Evolutionary conservation across 768 basidiomycete genomes (phyloP), one percentile per base, ranked within the genome.

Genomic region (Tulasnella sp.): DNA sequence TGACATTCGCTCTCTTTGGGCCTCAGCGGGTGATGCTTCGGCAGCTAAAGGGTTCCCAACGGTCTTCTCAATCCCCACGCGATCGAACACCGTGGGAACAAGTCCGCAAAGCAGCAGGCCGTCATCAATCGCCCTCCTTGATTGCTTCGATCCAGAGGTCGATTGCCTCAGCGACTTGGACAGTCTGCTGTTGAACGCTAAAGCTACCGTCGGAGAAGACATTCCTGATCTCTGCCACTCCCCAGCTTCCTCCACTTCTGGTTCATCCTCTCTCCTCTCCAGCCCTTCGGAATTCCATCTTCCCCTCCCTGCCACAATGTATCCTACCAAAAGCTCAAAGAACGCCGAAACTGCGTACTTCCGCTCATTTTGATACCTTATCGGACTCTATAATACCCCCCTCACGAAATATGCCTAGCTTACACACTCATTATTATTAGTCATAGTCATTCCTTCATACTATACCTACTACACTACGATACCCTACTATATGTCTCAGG

Each of bases 71-170:
- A 64, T 64, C 31, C 58, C 58, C 58, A 64, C 25, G 58, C 58
- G 58, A 29, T 34, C 58, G 31, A 64, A 64, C 29, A 14, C 58
- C 58, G 58, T 64, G 58, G 58, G 58, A 64, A 64, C 58, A 11
- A 64, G 29, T 31, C 58, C 25, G 8, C 58, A 64, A 9, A 25
- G 58, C 29, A 58, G 54, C 58, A 64, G 58, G 58, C 58, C 58
- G 14, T 64, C 58, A 12, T 64, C 58, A 34, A 64, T 64, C 58
- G 58, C 58, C 5, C 58, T 64, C 31, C 58, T 64, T 14, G 58
- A 64, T 64, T 64, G 58, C 25, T 64, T 64, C 31, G 69, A 70
- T 70, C 69, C 69, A 14, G 69, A 70, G 69, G 69, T 70, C 69
- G 69, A 70, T 38, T 42, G 29, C 37, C 69, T 70, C 40, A 42